phyloP scores from a whole-genome alignment of 768 basidiomycete species.

The Boletus subcaerulescens region DNA sequence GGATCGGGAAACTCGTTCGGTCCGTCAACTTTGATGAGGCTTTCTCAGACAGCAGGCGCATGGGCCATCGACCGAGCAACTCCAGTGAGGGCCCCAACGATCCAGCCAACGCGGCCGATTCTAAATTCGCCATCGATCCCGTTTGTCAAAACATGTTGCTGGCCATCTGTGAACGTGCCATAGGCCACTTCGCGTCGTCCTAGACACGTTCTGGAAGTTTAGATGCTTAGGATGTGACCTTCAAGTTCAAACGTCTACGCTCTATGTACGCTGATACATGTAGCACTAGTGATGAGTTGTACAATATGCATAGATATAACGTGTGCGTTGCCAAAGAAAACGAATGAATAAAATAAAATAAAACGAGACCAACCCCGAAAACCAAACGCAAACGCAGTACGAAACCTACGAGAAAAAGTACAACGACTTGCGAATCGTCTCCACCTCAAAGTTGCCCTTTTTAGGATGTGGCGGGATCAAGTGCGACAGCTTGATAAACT shows the following conservation, averaged over 20 bases:
- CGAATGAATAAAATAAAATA: background rate
- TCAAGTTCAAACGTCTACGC: background rate
- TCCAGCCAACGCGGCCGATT: background rate
- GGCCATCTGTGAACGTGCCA: conserved; percentile 27
- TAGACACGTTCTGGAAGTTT: background rate
- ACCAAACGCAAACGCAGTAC: too few relatives aligned
- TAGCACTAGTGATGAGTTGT: conserved; percentile 6
- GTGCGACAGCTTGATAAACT: conserved; percentile 73
- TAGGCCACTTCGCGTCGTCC: conserved; percentile 10
- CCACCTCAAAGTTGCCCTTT: conserved; percentile 85
- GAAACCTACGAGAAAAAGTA: conserved; percentile 88
- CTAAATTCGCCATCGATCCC: conserved; percentile 10
- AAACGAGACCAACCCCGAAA: too few relatives aligned
- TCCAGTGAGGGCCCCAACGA: background rate
- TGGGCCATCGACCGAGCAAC: background rate
- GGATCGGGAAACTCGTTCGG: conserved; percentile 24
- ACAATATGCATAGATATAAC: conserved; percentile 17
- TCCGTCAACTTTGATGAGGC: background rate
- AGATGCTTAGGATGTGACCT: background rate
- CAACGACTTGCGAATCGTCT: conserved; percentile 70
- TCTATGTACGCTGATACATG: conserved; percentile 14
- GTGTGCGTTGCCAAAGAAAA: background rate
- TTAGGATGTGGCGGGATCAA: conserved; percentile 78
- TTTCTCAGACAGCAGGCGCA: background rate
- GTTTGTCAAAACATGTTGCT: conserved; percentile 28